These are phyloP conservation scores for Phaeomoniella chlamydospora DNA, from an alignment of 2,329 filamentous ascomycete species.

Conservation along the genomic window DNA sequence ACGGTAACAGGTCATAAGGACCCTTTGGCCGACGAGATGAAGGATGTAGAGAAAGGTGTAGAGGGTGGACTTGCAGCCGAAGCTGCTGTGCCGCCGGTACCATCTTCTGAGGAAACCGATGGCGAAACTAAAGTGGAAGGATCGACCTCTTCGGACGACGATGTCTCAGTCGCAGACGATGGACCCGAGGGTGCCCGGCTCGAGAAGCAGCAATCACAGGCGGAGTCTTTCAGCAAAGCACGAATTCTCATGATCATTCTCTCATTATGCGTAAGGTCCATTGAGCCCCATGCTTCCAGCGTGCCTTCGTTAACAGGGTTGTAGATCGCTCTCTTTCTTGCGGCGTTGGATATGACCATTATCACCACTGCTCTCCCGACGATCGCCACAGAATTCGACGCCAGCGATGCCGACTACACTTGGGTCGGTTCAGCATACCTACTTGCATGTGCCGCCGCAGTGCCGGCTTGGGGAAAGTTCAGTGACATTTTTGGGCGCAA, in stretches of 20 bases:
- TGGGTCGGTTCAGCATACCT: conserved; percentile 34
- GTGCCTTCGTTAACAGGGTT: conserved; percentile 6
- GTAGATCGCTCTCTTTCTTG: conserved; percentile 42
- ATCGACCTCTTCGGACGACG: not conserved
- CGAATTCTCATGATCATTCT: conserved; percentile 25
- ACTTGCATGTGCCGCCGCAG: conserved; percentile 30
- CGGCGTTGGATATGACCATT: conserved; percentile 43
- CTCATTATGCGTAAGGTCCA: conserved; percentile 21
- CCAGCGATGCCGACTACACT: conserved; percentile 28
- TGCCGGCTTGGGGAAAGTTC: conserved; percentile 47
- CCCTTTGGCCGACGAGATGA: not conserved
- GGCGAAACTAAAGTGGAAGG: not conserved
- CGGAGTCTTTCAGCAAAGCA: conserved; percentile 22
- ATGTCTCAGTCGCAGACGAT: conserved; percentile 10
- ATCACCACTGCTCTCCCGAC: conserved; percentile 29
- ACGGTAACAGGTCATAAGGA: not conserved
- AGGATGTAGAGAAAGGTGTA: conserved; percentile 4
- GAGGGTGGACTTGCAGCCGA: conserved; percentile 10
- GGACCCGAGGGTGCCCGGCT: conserved; percentile 11
- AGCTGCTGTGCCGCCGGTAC: not conserved
- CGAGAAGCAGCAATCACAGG: conserved; percentile 14
- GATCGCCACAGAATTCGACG: conserved; percentile 25
- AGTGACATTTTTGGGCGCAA: conserved; percentile 56
- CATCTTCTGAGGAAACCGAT: not conserved
- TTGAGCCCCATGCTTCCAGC: not conserved